Base-by-base conservation (phyloP, 176 grass and related monocot species). In the Sorghum bicolor region DNA sequence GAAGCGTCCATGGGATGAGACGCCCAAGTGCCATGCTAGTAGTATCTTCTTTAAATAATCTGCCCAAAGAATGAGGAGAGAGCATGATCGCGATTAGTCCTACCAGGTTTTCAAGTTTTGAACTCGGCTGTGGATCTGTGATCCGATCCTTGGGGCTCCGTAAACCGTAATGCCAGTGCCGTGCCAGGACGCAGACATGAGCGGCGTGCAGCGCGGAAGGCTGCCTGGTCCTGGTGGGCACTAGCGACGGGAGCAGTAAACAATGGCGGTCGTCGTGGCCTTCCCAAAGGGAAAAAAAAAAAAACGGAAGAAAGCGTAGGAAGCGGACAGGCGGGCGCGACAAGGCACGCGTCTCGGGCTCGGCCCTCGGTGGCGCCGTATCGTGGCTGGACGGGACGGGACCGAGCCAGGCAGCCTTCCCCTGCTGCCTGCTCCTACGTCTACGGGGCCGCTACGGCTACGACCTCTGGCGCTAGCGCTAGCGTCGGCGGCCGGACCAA, bases 221-320 rank as follows among this genome's bases (percentile, higher is more conserved):
- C 40, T 70, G 85, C 48, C 69, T 53, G 50, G 50, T 53, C 48
- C 69, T 53, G 50, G 50, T 53, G 55, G 55, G 65, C 85, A 88
- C 77, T 69, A 67, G 22, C 66, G 41, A 48, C 43, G 80, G 86
- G 13, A 43, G 65, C 70, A 37, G 62, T 88, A 88, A 83, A 88
- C 53, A 83, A 87, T 31, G 26, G 2, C 5, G 3, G 17, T 5
- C 31, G 2, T 8, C 31, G 2, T 8, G 67, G 9, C 53, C 22
- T 17, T 17, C 4, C 24, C 60, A 28, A 63, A 43, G 6, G 13
- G 31, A 74, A 67, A 81, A n/a, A n/a, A n/a, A n/a, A n/a, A n/a
- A n/a, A n/a, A n/a, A n/a, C n/a, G n/a, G 52, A 74, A 40, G 40
- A 61, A 62, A 64, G 48, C 60, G 19, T 12, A 20, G 73, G 53